Base-by-base conservation (phyloP, 2,329 filamentous ascomycete genomes). In the Scedosporium dehoogii region DNA sequence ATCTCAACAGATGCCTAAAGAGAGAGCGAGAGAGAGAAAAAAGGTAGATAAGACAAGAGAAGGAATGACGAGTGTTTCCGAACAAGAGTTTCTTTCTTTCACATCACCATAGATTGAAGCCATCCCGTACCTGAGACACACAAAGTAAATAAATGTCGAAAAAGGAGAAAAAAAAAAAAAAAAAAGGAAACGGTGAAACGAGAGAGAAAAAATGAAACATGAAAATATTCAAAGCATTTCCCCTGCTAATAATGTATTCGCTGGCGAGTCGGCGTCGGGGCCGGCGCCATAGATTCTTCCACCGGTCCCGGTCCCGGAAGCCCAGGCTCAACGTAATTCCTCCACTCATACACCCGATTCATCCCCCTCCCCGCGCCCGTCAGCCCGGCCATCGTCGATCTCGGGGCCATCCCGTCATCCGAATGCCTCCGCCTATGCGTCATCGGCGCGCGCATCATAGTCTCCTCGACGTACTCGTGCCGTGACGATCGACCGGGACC, bases 261-360 rank as follows among this genome's bases (percentile, higher is more conserved):
- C 25, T 25, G 44, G n/a, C 44, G 59, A n/a, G 29, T 27, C 25
- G 58, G 42, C 2, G 41, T 42, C 4, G 29, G 16, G 18, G 59
- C 29, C 10, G 33, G 33, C 10, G 33, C 33, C 33, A 38, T 38
- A 33, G 29, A 12, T 29, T 62, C 44, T 2, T 62, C 61, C 2
- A 12, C 38, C 12, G 9, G 10, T 38, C 38, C 38, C 12, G 9
- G 10, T 38, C 38, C 51, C 21, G 61, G 56, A 7, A 23, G 14
- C 4, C 55, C 61, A 12, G 61, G 61, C 42, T 59, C 42, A 27
- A 62, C 61, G 33, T 62, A 55, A 25, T 59, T 27, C 46, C 56
- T 59, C 61, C 61, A 62, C 57, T 62, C 61, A 27, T 25, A 21
- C 42, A 62, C 61, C 9, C 61, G 55, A 41, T 53, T 53, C 61